Base-by-base conservation (phyloP, 2,329 filamentous ascomycete genomes). In the Colletotrichum graminicola region DNA sequence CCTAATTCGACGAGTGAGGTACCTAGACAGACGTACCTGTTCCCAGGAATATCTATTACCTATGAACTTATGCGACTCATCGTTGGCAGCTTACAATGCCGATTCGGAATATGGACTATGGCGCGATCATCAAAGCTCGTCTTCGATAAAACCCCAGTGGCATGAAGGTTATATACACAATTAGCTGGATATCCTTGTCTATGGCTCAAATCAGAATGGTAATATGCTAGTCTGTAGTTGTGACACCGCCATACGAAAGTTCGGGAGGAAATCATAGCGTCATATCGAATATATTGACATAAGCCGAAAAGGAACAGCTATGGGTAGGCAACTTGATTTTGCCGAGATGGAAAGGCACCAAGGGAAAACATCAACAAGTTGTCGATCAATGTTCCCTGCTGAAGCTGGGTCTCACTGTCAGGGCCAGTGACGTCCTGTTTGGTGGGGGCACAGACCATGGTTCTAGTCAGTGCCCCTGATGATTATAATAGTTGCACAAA, bases 371-470 rank as follows among this genome's bases (percentile, higher is more conserved):
- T 11, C 54, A 41, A 26, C 21, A 41, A 41, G 14, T 26, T 32
- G n/a, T 18, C 39, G 14, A 41, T 18, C 39, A 23, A 26, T 41
- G 36, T 57, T 41, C 55, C 55, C 36, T 41, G 54, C n/a, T 26
- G 6, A 39, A 56, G 54, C 54, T 26, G 54, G 54, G 34, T 26
- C 32, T 39, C 54, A 11, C 54, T 57, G n/a, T 6, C 34, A 39
- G 34, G 51, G 11, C 26, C 16, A 57, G n/a, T 57, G 34, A 41
- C 54, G 54, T 26, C 34, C 54, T 57, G 54, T 11, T 26, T 7
- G 32, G 54, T 26, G 23, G 49, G 54, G 36, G 54, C 54, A 41
- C 54, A 39, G 54, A 39, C 54, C 54, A 57, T n/a, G n/a, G 34
- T 12, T 41, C 34, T 41, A 57, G 54, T 39, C 34, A 39, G 34